Evolutionary conservation across 805 yeast species (phyloP).

Genomic region (Teunomyces aglyptinius): DNA sequence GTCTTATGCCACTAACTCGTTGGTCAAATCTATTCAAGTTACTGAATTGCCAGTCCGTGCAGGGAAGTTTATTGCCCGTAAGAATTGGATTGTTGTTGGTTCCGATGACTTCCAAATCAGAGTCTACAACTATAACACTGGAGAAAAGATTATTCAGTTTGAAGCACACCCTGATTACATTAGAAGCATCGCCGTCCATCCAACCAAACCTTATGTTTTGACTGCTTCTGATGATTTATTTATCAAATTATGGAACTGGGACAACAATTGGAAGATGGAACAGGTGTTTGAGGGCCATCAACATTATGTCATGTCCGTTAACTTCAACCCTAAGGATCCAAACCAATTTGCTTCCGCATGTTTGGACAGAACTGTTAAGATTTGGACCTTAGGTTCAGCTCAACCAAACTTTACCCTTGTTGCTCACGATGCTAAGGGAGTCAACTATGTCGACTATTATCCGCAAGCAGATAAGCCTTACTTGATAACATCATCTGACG

Average conservation of each 20-base stretch:
- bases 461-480: constrained; percentile 98
- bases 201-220: constrained; percentile 83
- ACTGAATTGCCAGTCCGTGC: constrained; percentile 96
- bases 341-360: constrained; percentile 97
- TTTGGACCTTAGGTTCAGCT: constrained; percentile 90
- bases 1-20: constrained; percentile 83
- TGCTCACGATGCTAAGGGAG: constrained; percentile 92
- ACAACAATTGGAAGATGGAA: constrained; percentile 82
- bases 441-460: constrained; percentile 93
- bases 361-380: constrained; percentile 92
- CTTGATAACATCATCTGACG: constrained; percentile 87
- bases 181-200: constrained; percentile 91
- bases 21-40: constrained; percentile 88
- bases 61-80: constrained; percentile 91
- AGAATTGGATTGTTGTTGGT: constrained; percentile 96
- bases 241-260: constrained; percentile 97
- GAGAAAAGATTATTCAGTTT: constrained; percentile 90
- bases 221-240: constrained; percentile 92
- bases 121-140: constrained; percentile 92
- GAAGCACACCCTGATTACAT: constrained; percentile 98
- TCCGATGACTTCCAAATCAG: constrained; percentile 94
- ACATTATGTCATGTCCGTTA: constrained; percentile 91
- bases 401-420: constrained; percentile 87
- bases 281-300: constrained; percentile 94
- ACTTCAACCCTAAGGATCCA: constrained; percentile 96